Evolutionary conservation across 352 stramenopile genomes (phyloP).

Genomic region (Phytophthora citrophthora): DNA sequence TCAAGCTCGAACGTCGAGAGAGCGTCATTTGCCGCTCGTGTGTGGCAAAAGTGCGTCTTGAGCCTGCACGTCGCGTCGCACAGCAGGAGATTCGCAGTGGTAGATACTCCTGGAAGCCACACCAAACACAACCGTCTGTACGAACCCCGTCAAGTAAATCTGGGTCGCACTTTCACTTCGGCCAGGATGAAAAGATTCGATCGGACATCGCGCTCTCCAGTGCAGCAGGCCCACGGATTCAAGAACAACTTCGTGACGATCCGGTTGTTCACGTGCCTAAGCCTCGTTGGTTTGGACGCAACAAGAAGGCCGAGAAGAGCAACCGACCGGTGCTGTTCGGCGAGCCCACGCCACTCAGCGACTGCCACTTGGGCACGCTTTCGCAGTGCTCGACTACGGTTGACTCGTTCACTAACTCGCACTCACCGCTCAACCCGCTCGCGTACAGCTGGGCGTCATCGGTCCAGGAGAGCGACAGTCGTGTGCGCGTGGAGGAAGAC

Average conservation of each 20-base stretch:
- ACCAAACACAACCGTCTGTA: background rate
- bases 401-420: slow-evolving; percentile 22
- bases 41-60: slow-evolving; percentile 35
- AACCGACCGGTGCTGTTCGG: slow-evolving; percentile 30
- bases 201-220: background rate
- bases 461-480: slow-evolving; percentile 20
- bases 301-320: slow-evolving; percentile 27
- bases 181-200: background rate
- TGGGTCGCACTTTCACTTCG: slow-evolving; percentile 13
- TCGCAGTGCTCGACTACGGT: slow-evolving; percentile 34
- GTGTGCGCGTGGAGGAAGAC: slow-evolving; percentile 36
- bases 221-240: slow-evolving; percentile 4
- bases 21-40: slow-evolving; percentile 43
- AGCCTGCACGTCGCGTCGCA: slow-evolving; percentile 29
- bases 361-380: slow-evolving; percentile 30
- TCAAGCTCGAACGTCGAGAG: slow-evolving; percentile 36
- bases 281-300: slow-evolving; percentile 32
- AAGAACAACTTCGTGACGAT: slow-evolving; percentile 1
- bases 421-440: slow-evolving; percentile 30
- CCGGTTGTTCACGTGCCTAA: slow-evolving; percentile 9
- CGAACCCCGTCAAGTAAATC: background rate
- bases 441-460: slow-evolving; percentile 35
- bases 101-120: slow-evolving; percentile 16
- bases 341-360: slow-evolving; percentile 27
- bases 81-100: slow-evolving; percentile 35